Evolutionary conservation across 2,329 filamentous ascomycete genomes (phyloP).

Genomic region (Calonectria pteridis): DNA sequence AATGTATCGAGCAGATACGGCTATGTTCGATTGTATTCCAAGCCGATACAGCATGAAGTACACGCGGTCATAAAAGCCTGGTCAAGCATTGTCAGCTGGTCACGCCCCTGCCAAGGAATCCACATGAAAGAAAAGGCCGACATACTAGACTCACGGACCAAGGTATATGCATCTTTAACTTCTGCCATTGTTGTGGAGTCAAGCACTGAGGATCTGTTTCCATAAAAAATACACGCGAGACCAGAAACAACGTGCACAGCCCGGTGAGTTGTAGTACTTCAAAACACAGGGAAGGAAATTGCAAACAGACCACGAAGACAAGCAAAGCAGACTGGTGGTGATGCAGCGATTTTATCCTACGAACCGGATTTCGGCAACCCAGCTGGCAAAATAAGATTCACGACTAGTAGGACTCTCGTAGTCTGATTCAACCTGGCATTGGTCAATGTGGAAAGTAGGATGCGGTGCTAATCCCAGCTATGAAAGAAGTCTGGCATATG

Average conservation of each 20-base stretch:
- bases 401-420: no score
- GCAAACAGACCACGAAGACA: neutral
- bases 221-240: neutral
- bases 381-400: neutral
- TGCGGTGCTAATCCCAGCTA: neutral
- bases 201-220: neutral
- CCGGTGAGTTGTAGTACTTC: neutral
- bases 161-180: slow-evolving; percentile 7
- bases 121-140: neutral
- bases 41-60: slow-evolving; percentile 33
- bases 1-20: slow-evolving; percentile 37
- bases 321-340: neutral
- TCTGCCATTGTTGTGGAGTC: neutral
- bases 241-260: neutral
- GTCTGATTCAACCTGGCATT: neutral
- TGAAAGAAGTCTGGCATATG: neutral
- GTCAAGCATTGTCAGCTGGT: neutral
- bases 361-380: neutral
- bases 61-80: slow-evolving; percentile 26
- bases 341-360: neutral
- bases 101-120: neutral
- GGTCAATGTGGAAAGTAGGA: no score
- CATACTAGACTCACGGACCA: slow-evolving; percentile 24
- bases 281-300: neutral
- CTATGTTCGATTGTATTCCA: slow-evolving; percentile 40